These are phyloP conservation scores for Naganishia antarctica DNA, from an alignment of 768 basidiomycete genomes.

Conservation along the genomic window DNA sequence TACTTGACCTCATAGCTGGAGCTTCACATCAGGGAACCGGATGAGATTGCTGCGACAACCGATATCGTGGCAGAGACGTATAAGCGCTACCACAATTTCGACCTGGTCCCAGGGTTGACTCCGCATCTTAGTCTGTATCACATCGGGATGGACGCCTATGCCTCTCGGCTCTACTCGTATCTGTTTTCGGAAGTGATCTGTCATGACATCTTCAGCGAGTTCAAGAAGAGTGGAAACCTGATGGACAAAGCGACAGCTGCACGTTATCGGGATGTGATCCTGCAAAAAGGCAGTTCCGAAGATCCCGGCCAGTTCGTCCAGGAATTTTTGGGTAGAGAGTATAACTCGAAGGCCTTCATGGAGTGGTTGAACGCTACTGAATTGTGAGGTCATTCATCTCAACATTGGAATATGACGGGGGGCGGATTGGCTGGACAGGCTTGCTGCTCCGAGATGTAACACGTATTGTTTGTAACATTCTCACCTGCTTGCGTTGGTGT, in stretches of 20 bases:
- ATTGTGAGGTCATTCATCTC: background rate
- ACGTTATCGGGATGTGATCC: background rate
- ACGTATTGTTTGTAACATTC: too few relatives aligned
- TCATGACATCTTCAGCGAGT: constrained; percentile 10
- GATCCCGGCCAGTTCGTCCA: background rate
- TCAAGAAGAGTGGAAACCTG: background rate
- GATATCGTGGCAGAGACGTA: background rate
- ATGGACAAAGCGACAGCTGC: background rate
- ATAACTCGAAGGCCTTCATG: background rate
- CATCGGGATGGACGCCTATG: background rate
- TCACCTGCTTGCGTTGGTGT: too few relatives aligned
- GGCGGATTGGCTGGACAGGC: too few relatives aligned
- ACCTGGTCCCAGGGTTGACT: background rate
- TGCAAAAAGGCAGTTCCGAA: constrained; percentile 6
- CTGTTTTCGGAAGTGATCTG: constrained; percentile 8
- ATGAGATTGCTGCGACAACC: background rate
- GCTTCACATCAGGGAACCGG: background rate
- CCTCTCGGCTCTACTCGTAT: background rate
- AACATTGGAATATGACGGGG: too few relatives aligned
- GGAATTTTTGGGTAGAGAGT: constrained; percentile 9
- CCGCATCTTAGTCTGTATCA: background rate
- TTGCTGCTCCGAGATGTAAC: too few relatives aligned
- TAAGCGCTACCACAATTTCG: background rate
- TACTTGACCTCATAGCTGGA: background rate
- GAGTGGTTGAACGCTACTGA: background rate